Evolutionary conservation across 192 early-diverging fungal species (phyloP), one percentile per base, ranked within the genome.

Genomic region (Umbelopsis ramanniana): DNA sequence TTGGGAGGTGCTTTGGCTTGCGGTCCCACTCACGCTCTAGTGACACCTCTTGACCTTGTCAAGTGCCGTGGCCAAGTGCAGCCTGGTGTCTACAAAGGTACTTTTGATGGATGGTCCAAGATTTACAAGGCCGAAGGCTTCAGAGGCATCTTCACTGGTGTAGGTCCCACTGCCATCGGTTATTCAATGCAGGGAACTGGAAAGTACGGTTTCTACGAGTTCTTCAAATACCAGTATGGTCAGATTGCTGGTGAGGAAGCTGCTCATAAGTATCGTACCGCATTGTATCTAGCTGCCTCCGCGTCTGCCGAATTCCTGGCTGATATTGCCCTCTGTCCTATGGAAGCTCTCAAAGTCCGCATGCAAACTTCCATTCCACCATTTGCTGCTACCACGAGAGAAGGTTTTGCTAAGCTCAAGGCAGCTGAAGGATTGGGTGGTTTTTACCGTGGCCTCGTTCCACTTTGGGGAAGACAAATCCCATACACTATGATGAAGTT

Each of bases 201-300:
- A 85, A 96, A 96, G 84, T 96, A 93, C 81, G 95, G 95, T 26
- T 89, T 94, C 63, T 95, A 95, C 83, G 95, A 96, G 82, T 76
- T 90, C 72, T 96, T 94, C 87, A 96, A 96, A 83, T 87, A 92
- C 81, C 78, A 83, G 70, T 93, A 91, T 72, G 74, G 84, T 55
- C 76, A 80, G 46, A 10, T 86, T 10, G 89, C 80, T 46, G 90
- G 90, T 70, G 89, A 89, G 66, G 86, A 95, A 83, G 79, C 79
- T 75, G 88, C 94, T 14, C 76, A 83, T 35, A 89, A 93, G 79
- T 91, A 94, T 86, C 88, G 91, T 81, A 90, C 90, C 1, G 54
- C 85, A 33, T 76, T 95, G 69, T 93, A 87, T 75, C 82, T 92
- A 73, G 76, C 86, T 48, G 91, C 87, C 8, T 93, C 92, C n/a